phyloP scores from a whole-genome alignment of 176 grass and related monocot genomes.

The Oropetium thomaeum region DNA sequence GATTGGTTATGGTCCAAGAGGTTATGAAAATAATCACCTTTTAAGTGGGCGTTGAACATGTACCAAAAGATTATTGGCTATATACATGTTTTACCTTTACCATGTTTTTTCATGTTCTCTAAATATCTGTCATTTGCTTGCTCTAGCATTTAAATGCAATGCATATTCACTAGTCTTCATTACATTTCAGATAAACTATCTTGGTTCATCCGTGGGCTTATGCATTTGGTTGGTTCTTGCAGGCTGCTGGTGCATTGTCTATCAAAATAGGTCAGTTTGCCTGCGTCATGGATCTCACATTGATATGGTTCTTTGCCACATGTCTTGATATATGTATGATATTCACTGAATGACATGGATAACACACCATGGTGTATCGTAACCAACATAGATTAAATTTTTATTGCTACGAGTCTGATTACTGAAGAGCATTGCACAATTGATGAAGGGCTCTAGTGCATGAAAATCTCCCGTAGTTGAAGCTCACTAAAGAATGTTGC shows the following conservation, averaged over 20 bases:
- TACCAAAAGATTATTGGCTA: neutral
- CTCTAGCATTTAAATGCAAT: neutral
- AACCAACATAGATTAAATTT: neutral
- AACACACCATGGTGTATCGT: neutral
- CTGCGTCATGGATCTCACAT: neutral
- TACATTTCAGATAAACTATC: neutral
- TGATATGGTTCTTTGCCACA: neutral
- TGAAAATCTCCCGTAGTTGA: neutral
- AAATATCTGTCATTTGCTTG: neutral
- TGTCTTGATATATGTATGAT: neutral
- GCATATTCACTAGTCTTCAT: neutral
- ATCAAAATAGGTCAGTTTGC: constrained; percentile 88
- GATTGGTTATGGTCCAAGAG: neutral
- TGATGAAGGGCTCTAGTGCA: neutral
- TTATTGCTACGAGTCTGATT: neutral
- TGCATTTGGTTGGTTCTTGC: constrained; percentile 51
- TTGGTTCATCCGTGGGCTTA: constrained; percentile 28
- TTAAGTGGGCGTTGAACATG: neutral
- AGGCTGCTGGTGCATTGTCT: constrained; percentile 96
- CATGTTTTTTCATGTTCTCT: neutral
- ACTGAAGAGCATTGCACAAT: neutral
- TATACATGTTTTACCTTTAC: neutral
- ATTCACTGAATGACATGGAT: neutral
- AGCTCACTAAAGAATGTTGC: neutral
- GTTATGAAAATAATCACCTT: neutral